phyloP scores from a whole-genome alignment of 1,139 yeast genomes.

The Suhomyces wounanorum region DNA sequence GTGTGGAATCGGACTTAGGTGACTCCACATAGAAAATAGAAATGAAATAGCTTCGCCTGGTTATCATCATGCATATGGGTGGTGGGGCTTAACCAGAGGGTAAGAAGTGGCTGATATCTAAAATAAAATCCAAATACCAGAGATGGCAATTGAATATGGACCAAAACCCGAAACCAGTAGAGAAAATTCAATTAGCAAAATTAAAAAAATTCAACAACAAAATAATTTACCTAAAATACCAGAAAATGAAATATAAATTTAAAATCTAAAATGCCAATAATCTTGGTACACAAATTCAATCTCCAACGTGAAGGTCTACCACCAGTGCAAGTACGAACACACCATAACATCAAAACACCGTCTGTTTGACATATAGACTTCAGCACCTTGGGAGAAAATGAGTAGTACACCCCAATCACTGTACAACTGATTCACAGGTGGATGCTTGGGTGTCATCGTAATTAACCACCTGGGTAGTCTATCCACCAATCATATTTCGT shows the following conservation, averaged over 20 bases:
- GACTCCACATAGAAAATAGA: background rate
- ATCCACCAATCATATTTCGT: no score
- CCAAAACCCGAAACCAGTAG: background rate
- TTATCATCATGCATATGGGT: background rate
- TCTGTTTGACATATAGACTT: background rate
- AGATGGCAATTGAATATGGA: background rate
- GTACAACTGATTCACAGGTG: no score
- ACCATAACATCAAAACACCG: background rate
- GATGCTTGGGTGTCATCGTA: no score
- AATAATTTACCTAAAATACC: background rate
- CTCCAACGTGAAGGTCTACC: background rate
- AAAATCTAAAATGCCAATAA: background rate
- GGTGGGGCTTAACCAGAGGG: background rate
- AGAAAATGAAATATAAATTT: background rate
- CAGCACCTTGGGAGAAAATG: no score
- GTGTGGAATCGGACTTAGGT: background rate
- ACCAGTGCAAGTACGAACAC: background rate
- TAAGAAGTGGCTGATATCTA: background rate
- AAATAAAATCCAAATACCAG: background rate
- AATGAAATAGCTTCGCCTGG: background rate
- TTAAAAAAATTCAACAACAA: background rate
- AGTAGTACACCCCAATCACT: no score
- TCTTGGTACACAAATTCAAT: background rate
- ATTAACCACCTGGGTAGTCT: no score
- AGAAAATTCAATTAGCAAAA: background rate